phyloP scores from a whole-genome alignment of 148 eudicot genomes.

The Linanthus parryae region DNA sequence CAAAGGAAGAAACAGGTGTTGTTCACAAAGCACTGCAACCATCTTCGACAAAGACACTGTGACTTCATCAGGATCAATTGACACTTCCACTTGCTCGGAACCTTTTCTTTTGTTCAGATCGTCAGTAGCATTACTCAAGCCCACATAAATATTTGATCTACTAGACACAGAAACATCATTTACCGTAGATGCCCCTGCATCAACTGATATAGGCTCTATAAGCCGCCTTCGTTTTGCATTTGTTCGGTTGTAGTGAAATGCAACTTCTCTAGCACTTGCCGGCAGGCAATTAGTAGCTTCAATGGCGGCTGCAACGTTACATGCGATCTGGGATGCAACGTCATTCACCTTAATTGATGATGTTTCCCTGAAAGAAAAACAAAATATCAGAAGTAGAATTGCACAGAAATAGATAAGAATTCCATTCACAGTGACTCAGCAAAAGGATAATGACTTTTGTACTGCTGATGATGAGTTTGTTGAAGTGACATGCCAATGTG shows the following conservation, averaged over 20 bases:
- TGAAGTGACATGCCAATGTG: too few relatives aligned
- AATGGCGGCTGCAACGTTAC: constrained; percentile 81
- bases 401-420: background rate
- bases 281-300: constrained; percentile 70
- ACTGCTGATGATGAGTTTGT: too few relatives aligned
- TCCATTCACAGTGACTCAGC: background rate
- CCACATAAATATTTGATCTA: constrained; percentile 12
- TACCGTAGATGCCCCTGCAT: constrained; percentile 23
- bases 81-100: constrained; percentile 26
- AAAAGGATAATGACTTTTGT: background rate
- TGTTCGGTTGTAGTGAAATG: constrained; percentile 70
- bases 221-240: constrained; percentile 75
- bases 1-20: constrained; percentile 74
- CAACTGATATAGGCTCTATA: constrained; percentile 37
- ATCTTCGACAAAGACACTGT: constrained; percentile 59
- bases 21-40: constrained; percentile 90
- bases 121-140: constrained; percentile 26
- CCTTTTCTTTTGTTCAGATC: constrained; percentile 29
- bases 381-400: background rate
- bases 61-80: constrained; percentile 53
- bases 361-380: constrained; percentile 54
- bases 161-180: constrained; percentile 28
- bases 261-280: constrained; percentile 33
- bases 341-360: constrained; percentile 67
- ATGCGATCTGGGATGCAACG: constrained; percentile 69